phyloP scores from a whole-genome alignment of 176 grass and related monocot species.

The Eragrostis curvula region DNA sequence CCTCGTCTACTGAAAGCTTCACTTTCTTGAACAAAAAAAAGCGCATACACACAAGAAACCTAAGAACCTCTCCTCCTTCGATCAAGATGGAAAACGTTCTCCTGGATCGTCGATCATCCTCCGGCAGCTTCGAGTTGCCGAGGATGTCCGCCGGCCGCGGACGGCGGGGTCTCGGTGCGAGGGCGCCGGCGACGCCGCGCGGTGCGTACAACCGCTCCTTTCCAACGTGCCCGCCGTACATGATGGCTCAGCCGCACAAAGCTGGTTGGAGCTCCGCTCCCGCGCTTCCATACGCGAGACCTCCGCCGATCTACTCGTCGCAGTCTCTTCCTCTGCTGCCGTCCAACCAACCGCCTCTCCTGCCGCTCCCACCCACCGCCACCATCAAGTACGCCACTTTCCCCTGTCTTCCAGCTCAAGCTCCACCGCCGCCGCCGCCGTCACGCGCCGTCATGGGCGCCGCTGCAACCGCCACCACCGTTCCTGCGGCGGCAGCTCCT shows the following conservation, averaged over 20 bases:
- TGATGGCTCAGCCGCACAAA: slow-evolving; percentile 3
- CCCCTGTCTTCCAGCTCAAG: neutral
- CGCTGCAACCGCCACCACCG: neutral
- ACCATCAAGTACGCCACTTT: slow-evolving; percentile 43
- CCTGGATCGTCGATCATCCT: slow-evolving; percentile 49
- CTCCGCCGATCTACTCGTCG: slow-evolving; percentile 43
- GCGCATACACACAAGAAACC: neutral
- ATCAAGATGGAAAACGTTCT: slow-evolving; percentile 55
- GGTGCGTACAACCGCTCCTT: slow-evolving; percentile 21
- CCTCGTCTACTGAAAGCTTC: slow-evolving; percentile 7
- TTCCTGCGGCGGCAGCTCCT: neutral
- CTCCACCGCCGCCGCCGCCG: neutral
- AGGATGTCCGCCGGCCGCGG: slow-evolving; percentile 26
- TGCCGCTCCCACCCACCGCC: slow-evolving; percentile 57
- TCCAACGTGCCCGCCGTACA: slow-evolving; percentile 27
- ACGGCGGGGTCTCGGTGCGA: neutral
- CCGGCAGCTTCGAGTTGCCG: slow-evolving; percentile 42
- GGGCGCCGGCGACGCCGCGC: slow-evolving; percentile 14
- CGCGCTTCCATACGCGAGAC: slow-evolving; percentile 3
- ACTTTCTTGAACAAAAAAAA: neutral
- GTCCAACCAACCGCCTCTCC: slow-evolving; percentile 64
- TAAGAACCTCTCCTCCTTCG: neutral
- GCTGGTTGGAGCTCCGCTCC: slow-evolving; percentile 51
- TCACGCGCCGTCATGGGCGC: slow-evolving; percentile 4
- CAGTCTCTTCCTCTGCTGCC: slow-evolving; percentile 52